phyloP scores from a whole-genome alignment of 2,329 filamentous ascomycete species.

The Trichoderma sp. region DNA sequence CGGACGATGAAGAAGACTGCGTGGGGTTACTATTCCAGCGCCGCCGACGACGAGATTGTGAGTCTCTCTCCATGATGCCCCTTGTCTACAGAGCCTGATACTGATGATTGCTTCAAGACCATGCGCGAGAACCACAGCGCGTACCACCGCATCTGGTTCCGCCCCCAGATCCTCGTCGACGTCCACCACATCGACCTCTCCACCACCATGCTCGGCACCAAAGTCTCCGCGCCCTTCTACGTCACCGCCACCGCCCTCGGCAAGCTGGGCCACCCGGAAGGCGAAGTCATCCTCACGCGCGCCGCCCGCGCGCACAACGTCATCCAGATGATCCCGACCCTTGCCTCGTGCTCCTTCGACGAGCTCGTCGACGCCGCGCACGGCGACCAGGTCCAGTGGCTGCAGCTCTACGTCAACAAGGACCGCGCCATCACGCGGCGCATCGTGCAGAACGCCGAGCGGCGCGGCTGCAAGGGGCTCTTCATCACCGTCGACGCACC shows the following conservation, averaged over 20 bases:
- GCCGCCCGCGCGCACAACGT: conserved; percentile 85
- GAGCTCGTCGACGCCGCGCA: conserved; percentile 84
- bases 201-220: conserved; percentile 92
- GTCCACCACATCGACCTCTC: conserved; percentile 84
- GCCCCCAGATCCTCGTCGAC: conserved; percentile 83
- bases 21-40: conserved; percentile 97
- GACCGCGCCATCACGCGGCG: conserved; percentile 85
- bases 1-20: conserved; percentile 93
- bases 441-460: conserved; percentile 90
- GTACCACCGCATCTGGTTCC: conserved; percentile 97
- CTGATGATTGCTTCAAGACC: conserved; percentile 57
- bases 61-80: too few species aligned
- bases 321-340: conserved; percentile 97
- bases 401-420: conserved; percentile 97
- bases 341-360: conserved; percentile 96
- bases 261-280: conserved; percentile 91
- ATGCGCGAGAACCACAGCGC: conserved; percentile 93
- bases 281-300: conserved; percentile 86
- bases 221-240: conserved; percentile 86
- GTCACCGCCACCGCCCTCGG: conserved; percentile 94
- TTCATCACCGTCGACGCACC: conserved; percentile 99
- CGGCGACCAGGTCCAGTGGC: conserved; percentile 89
- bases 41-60: conserved; percentile 60
- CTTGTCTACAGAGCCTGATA: too few species aligned
- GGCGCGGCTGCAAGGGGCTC: conserved; percentile 86